These are phyloP conservation scores for Termitomyces sp. DNA, from an alignment of 768 basidiomycete genomes.

Conservation along the genomic window DNA sequence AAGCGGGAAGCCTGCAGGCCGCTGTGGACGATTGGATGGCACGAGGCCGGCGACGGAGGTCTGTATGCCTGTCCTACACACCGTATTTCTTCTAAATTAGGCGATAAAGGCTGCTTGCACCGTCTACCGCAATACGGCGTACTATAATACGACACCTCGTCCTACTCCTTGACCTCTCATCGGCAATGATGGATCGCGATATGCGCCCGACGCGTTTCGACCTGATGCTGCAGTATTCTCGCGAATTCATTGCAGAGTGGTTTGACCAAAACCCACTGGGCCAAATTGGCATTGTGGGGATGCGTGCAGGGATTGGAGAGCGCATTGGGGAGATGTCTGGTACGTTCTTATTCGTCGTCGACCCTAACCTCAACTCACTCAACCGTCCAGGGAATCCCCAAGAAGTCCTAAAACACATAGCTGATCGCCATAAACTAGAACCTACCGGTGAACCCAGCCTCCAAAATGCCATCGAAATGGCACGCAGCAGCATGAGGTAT, in stretches of 20 bases:
- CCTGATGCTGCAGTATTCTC: slow-evolving; percentile 82
- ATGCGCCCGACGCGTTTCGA: slow-evolving; percentile 95
- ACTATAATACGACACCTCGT: slow-evolving; percentile 96
- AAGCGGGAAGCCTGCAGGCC: slow-evolving; percentile 83
- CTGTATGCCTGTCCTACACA: slow-evolving; percentile 16
- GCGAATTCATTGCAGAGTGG: slow-evolving; percentile 94
- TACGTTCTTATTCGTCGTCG: slow-evolving; percentile 27
- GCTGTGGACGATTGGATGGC: slow-evolving; percentile 91
- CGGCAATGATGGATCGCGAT: slow-evolving; percentile 93
- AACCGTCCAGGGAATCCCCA: slow-evolving; percentile 79
- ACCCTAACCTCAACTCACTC: background rate
- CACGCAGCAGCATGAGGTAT: slow-evolving; percentile 88
- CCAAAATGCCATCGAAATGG: slow-evolving; percentile 98
- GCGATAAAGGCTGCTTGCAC: slow-evolving; percentile 60
- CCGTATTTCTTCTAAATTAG: background rate
- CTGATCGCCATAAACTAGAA: slow-evolving; percentile 84
- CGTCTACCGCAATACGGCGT: slow-evolving; percentile 84
- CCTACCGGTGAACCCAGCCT: slow-evolving; percentile 92
- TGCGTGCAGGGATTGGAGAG: slow-evolving; percentile 89
- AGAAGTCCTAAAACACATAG: slow-evolving; percentile 84
- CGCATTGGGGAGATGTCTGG: slow-evolving; percentile 91
- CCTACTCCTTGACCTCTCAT: slow-evolving; percentile 87
- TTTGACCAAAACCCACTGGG: slow-evolving; percentile 99
- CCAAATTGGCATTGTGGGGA: slow-evolving; percentile 92
- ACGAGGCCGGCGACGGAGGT: slow-evolving; percentile 81